Base-by-base conservation (phyloP, 2,329 filamentous ascomycete species). In the Exophiala sp. region DNA sequence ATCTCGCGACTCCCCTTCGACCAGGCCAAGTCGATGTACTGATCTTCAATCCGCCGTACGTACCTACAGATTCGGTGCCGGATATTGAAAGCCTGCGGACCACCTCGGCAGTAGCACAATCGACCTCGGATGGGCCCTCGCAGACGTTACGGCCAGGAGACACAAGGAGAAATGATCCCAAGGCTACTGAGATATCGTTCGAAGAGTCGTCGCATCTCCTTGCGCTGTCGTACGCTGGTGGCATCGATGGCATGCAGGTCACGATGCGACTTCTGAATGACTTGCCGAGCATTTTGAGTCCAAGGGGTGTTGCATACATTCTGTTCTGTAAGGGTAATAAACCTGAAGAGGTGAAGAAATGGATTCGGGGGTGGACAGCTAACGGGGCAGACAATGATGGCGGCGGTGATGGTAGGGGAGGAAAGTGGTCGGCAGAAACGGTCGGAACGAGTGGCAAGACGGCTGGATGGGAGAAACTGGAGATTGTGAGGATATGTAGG, bases 11-110 rank as follows among this genome's bases (percentile, higher is more conserved):
- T 2, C 72, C 83, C 0, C 70, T 94, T 34, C 75, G 77, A 6
- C 64, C 71, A 0, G 72, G 75, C 2, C 68, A 70, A 32, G 77
- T 95, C 3, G 93, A 98, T 64, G 77, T 98, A 9, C 76, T 98
- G 55, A 78, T 98, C 22, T 98, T 97, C 76, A 98, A 98, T 65
- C 93, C 93, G 46, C 93, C 93, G 0, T 98, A 98, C 65, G 93
- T 98, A 11, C 93, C 93, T 1, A 94, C 90, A 2, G 77, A 83
- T 21, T 79, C 82, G 34, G 70, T 94, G 52, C 90, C 91, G 1
- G 65, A 37, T 16, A 9, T 37, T 37, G 34, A 37, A 18, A 11
- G 3, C 3, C 34, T 19, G 18, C 14, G 6, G 19, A 37, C 18
- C 19, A 9, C 34, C 7, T 9, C n/a, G n/a, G n/a, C n/a, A n/a